A percentile compares a stretch with the other conserved stretches of the same genome.
Evolutionary conservation across 2,329 filamentous ascomycete genomes (phyloP).

Genomic region (Hyphodiscus sp.): DNA sequence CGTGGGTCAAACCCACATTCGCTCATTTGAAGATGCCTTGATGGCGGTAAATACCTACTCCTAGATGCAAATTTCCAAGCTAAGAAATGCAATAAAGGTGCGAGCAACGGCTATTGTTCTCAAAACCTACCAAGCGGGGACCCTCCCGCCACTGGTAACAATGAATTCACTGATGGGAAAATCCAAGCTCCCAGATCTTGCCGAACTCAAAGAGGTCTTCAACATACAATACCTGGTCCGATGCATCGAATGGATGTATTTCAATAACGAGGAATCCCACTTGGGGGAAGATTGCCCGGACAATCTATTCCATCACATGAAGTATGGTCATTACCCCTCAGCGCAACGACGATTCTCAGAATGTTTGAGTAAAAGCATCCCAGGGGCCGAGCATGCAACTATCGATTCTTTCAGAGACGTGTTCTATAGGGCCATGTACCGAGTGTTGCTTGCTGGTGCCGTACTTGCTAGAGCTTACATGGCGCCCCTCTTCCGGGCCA

Average conservation of each 20-base stretch:
- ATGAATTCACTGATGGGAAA: conserved; percentile 9
- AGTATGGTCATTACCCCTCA: conserved; percentile 8
- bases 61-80: background rate
- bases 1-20: conserved; percentile 8
- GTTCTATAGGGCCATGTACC: conserved; percentile 15
- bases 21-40: conserved; percentile 14
- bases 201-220: conserved; percentile 15
- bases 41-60: conserved; percentile 13
- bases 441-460: conserved; percentile 12
- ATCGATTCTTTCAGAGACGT: conserved; percentile 13
- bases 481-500: conserved; percentile 12
- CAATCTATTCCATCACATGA: conserved; percentile 5
- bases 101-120: conserved; percentile 14
- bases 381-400: conserved; percentile 7
- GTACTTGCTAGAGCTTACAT: conserved; percentile 16
- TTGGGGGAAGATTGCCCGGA: background rate
- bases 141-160: conserved; percentile 8
- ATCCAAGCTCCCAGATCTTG: conserved; percentile 8
- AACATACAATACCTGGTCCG: conserved; percentile 13
- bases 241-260: conserved; percentile 15
- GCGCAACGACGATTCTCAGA: conserved; percentile 9
- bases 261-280: background rate
- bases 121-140: conserved; percentile 10
- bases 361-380: conserved; percentile 10
- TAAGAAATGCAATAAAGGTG: conserved; percentile 5